Percentiles rank a stretch among this genome's conserved stretches.
Evolutionary conservation across 306 rosid genomes (phyloP).

Genomic region (Trifolium pratense): DNA sequence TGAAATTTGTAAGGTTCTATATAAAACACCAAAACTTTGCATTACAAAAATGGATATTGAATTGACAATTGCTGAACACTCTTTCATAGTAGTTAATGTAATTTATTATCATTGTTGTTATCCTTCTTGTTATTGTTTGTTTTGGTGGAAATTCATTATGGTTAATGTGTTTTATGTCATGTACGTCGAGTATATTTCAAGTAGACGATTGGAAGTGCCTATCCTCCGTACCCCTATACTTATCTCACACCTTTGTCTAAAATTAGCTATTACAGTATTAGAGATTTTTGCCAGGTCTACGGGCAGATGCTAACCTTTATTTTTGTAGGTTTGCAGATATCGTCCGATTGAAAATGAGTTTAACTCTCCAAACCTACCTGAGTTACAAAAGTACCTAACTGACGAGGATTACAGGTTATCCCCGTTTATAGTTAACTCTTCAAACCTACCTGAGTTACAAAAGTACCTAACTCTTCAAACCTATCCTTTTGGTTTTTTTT

Average conservation of each 20-base stretch:
- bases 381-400: constrained; percentile 82
- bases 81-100: neutral
- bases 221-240: neutral
- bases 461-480: neutral
- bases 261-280: constrained; percentile 12
- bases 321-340: constrained; percentile 90
- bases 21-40: neutral
- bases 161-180: constrained; percentile 4
- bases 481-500: neutral
- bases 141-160: constrained; percentile 1
- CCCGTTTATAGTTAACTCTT: constrained; percentile 23
- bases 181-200: constrained; percentile 24
- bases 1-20: neutral
- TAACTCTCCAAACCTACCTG: constrained; percentile 72
- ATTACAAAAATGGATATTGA: neutral
- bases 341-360: constrained; percentile 79
- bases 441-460: neutral
- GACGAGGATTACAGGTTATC: constrained; percentile 92
- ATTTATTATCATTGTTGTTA: constrained; percentile 1
- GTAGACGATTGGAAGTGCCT: constrained; percentile 4
- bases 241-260: constrained; percentile 17
- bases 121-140: neutral
- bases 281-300: constrained; percentile 30
- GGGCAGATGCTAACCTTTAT: constrained; percentile 36
- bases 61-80: neutral